Conservation (phyloP, 495 filamentous ascomycete species). For the Sabuloglossum arenarium region DNA sequence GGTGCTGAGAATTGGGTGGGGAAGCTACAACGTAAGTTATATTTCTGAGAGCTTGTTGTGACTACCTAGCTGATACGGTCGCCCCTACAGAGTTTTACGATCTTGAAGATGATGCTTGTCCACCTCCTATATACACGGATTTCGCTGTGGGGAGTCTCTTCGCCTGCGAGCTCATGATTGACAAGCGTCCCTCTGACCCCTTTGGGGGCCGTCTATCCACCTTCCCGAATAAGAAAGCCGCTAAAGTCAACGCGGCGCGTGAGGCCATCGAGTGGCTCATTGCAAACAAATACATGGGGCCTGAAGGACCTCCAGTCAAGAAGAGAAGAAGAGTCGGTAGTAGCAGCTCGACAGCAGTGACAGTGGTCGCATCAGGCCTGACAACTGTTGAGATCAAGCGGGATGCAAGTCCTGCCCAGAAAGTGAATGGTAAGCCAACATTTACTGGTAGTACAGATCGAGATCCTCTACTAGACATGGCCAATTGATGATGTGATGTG, state of each 20-base stretch:
- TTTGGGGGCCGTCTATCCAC: not conserved
- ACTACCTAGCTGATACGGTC: not conserved
- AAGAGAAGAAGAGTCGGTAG: not conserved
- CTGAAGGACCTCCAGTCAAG: not conserved
- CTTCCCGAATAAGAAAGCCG: constrained; percentile 15
- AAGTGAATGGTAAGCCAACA: not conserved
- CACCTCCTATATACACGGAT: not conserved
- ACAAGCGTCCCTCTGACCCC: not conserved
- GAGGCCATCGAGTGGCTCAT: constrained; percentile 14
- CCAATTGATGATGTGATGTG: not conserved
- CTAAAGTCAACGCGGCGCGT: constrained; percentile 10
- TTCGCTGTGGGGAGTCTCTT: not conserved
- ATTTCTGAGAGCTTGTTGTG: not conserved
- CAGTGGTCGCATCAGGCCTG: not conserved
- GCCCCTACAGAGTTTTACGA: not conserved
- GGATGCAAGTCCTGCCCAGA: not conserved
- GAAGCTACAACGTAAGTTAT: not conserved
- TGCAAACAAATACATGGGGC: not conserved
- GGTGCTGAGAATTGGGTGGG: not conserved
- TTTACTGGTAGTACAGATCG: not conserved
- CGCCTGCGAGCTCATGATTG: not conserved
- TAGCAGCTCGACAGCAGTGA: not conserved
- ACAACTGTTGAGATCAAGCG: not conserved
- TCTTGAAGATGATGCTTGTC: not conserved
- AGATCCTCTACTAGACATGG: not conserved